Percentiles rank a stretch among this genome's conserved stretches.
Conservation (phyloP, 1,284 basidiomycete genomes). For the Porodaedalea pini region DNA sequence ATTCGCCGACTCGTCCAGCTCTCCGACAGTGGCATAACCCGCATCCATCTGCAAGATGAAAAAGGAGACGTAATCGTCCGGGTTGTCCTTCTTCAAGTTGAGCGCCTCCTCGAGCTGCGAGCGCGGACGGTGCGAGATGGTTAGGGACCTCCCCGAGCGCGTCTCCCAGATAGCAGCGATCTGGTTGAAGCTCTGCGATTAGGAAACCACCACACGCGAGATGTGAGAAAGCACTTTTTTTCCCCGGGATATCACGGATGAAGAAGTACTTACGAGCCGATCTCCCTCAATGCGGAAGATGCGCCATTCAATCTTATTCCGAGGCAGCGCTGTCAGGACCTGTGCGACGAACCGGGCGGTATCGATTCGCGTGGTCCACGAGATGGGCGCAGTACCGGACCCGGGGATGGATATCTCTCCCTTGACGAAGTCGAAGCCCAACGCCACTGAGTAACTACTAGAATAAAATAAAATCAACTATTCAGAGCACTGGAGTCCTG, state of each 20-base stretch:
- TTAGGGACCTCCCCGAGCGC: not conserved
- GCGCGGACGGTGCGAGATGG: constrained; percentile 6
- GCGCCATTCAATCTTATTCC: constrained; percentile 28
- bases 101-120: constrained; percentile 3
- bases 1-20: constrained; percentile 12
- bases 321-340: constrained; percentile 32
- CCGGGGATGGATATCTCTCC: constrained; percentile 36
- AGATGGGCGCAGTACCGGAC: constrained; percentile 30
- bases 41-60: constrained; percentile 4
- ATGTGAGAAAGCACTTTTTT: too few species aligned
- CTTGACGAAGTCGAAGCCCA: constrained; percentile 23
- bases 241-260: not conserved
- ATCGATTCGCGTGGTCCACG: constrained; percentile 34
- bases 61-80: not conserved
- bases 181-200: constrained; percentile 2
- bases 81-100: constrained; percentile 6
- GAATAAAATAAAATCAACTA: not conserved
- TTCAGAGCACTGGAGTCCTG: not conserved
- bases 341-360: constrained; percentile 35
- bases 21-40: constrained; percentile 1
- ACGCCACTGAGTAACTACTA: constrained; percentile 22
- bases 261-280: constrained; percentile 22
- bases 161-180: not conserved
- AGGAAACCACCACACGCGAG: not conserved
- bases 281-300: constrained; percentile 39